phyloP scores from a whole-genome alignment of 805 yeast species.

The Candida pseudoglaebosa region DNA sequence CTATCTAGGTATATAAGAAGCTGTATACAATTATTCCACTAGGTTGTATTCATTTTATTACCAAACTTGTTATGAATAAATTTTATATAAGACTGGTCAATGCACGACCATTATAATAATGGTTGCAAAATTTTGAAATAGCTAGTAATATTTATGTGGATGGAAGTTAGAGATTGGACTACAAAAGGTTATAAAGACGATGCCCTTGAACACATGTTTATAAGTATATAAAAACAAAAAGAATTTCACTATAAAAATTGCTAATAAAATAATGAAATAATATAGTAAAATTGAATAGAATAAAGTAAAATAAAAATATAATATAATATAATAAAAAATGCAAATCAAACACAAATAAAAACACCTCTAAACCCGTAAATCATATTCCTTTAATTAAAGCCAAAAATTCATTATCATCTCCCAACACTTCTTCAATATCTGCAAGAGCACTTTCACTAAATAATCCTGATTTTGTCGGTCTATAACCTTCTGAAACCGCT shows the following conservation, averaged over 20 bases:
- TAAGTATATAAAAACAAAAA: too few relatives aligned
- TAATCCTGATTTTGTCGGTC: conserved; percentile 72
- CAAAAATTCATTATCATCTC: conserved; percentile 48
- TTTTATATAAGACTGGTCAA: too few relatives aligned
- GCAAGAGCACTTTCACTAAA: conserved; percentile 72
- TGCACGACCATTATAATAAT: too few relatives aligned
- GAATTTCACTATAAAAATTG: too few relatives aligned
- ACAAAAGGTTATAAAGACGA: too few relatives aligned
- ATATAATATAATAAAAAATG: background rate
- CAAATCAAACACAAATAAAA: background rate
- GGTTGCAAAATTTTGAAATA: too few relatives aligned
- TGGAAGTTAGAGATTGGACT: too few relatives aligned
- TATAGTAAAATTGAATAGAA: background rate
- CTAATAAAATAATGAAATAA: too few relatives aligned
- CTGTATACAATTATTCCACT: background rate
- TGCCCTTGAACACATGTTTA: too few relatives aligned
- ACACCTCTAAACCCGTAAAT: background rate
- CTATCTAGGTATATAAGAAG: background rate
- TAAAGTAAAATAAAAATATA: background rate
- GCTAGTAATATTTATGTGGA: too few relatives aligned
- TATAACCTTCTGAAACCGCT: conserved; percentile 70
- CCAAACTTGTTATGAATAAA: too few relatives aligned
- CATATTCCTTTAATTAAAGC: conserved; percentile 30
- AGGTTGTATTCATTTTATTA: too few relatives aligned
- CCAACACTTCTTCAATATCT: conserved; percentile 67